Percentiles rank a stretch among this genome's conserved stretches.
These are phyloP conservation scores for Quercus rubra DNA, from an alignment of 306 rosid genomes.

Conservation along the genomic window DNA sequence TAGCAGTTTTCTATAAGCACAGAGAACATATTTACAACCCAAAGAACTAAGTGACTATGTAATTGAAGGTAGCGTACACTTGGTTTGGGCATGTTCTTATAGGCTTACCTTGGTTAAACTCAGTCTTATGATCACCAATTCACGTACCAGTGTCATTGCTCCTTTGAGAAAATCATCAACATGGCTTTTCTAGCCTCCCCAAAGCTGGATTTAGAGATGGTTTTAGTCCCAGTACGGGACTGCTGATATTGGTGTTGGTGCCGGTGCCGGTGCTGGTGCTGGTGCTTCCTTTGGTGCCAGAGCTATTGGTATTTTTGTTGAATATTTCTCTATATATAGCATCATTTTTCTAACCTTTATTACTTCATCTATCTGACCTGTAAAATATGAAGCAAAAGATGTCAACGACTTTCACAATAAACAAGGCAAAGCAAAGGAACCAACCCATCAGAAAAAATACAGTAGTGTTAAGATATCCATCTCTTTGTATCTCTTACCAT, in stretches of 20 bases:
- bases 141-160: conserved; percentile 16
- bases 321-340: conserved; percentile 22
- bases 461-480: not conserved
- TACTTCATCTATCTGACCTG: conserved; percentile 43
- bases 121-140: not conserved
- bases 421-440: not conserved
- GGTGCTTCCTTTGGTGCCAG: conserved; percentile 13
- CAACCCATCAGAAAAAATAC: not conserved
- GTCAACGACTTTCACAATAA: not conserved
- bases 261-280: conserved; percentile 23
- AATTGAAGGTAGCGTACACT: conserved; percentile 3
- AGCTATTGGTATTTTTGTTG: conserved; percentile 5
- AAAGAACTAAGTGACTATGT: not conserved
- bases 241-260: conserved; percentile 23
- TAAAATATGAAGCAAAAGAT: conserved; percentile 18
- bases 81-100: not conserved
- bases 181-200: not conserved
- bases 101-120: not conserved
- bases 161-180: conserved; percentile 22
- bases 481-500: conserved; percentile 18
- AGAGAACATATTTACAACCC: not conserved
- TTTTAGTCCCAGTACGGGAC: conserved; percentile 20
- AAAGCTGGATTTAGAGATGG: not conserved
- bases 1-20: not conserved
- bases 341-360: conserved; percentile 49